Evolutionary conservation across 768 basidiomycete species (phyloP).

Genomic region (Boletus rex-veris): DNA sequence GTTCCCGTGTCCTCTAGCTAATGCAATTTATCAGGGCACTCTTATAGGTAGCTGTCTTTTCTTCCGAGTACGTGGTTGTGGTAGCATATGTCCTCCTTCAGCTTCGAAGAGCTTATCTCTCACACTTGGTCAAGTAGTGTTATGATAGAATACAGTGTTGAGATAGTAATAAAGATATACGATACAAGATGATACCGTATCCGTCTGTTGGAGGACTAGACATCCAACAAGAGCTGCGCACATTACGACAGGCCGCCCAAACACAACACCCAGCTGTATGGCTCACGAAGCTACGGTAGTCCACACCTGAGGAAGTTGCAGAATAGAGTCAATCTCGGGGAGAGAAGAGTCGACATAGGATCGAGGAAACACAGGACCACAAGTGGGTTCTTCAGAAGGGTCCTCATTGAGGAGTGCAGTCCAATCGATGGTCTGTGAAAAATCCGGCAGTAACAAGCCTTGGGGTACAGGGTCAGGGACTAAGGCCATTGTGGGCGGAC

Average conservation of each 20-base stretch:
- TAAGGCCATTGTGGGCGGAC: neutral
- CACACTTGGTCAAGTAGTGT: too few species aligned
- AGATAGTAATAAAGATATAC: too few species aligned
- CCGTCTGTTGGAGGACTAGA: neutral
- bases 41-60: too few species aligned
- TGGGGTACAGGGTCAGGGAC: neutral
- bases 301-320: slow-evolving; percentile 9
- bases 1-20: too few species aligned
- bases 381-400: neutral
- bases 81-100: too few species aligned
- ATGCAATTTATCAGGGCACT: too few species aligned
- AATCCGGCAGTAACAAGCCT: neutral
- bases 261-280: neutral
- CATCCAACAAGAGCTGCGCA: neutral
- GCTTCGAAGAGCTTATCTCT: too few species aligned
- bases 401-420: slow-evolving; percentile 3
- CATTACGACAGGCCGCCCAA: neutral
- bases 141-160: too few species aligned
- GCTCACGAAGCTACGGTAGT: neutral
- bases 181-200: neutral
- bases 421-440: slow-evolving; percentile 12
- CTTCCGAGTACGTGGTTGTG: too few species aligned
- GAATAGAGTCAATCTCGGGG: slow-evolving; percentile 6
- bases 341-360: neutral
- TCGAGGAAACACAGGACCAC: neutral